Base-by-base conservation (phyloP, 2,329 filamentous ascomycete species). In the Verticillium albo-atrum region DNA sequence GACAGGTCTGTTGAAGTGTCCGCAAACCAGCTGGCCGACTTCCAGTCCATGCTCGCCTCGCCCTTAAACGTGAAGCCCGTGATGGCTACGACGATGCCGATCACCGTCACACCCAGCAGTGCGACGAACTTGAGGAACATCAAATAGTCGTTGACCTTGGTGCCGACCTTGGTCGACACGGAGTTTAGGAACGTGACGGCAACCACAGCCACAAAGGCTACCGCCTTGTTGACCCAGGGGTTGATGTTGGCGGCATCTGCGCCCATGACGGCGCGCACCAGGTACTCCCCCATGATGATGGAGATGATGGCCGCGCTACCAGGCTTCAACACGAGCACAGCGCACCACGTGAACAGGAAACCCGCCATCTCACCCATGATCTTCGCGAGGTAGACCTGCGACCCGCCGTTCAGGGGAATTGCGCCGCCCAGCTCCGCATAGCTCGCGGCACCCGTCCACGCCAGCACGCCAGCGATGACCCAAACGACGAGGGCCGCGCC, bases 121-220 rank as follows among this genome's bases (percentile, higher is more conserved):
- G 92, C 94, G 63, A 97, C 79, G 71, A 99, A 97, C 74, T 99
- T 99, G 74, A 98, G 82, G 70, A 99, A 92, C 92, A 99, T 96
- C 75, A 99, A 92, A 68, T 92, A 75, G 72, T 99, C 93, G 59
- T 96, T 93, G 70, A 95, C 86, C 55, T 91, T 82, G 3, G 92
- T 96, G 50, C 92, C 93, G 47, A 97, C 79, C 68, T 89, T 89
- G 4, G 95, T 99, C 4, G 93, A 97, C 23, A 97, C 78, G 74
- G 92, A 96, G 75, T 98, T 99, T 67, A 98, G 73, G 54, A 91
- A 78, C 0, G 92, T 97, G 59, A 98, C 91, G 2, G 87, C 32
- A 3, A 90, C 73, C 35, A 99, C 77, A 3, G 91, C 93, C 7
- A 85, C 78, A 61, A 98, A 74, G 1, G 93, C 95, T 32, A 97